These are phyloP conservation scores for Pilaira anomala DNA, from an alignment of 192 early-diverging fungal genomes.

Conservation along the genomic window DNA sequence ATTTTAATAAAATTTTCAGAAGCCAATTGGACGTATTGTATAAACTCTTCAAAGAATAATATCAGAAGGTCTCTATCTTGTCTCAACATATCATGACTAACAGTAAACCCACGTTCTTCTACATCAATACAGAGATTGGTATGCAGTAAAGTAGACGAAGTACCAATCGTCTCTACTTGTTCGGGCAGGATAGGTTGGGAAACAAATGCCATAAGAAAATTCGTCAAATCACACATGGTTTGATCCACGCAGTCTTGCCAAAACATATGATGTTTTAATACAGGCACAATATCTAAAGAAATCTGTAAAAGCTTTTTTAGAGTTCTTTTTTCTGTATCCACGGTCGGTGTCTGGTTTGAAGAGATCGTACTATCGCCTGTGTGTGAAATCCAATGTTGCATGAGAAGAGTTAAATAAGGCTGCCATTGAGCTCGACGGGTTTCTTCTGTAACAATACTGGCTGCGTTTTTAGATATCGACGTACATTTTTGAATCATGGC, in stretches of 20 bases:
- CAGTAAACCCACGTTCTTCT: conserved; percentile 2
- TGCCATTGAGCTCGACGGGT: no score
- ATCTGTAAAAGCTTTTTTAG: background rate
- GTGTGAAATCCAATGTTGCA: background rate
- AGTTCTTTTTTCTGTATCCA: background rate
- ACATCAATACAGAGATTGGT: conserved; percentile 2
- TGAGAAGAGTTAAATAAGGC: background rate
- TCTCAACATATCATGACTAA: background rate
- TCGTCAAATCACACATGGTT: background rate
- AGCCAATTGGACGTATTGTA: conserved; percentile 1
- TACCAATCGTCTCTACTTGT: background rate
- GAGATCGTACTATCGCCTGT: no score
- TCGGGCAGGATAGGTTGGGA: background rate
- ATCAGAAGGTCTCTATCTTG: background rate
- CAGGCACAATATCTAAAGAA: background rate
- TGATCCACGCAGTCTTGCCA: background rate
- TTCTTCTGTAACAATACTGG: no score
- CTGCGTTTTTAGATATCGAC: no score
- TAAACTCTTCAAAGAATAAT: conserved; percentile 1
- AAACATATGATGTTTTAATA: background rate
- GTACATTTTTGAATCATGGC: background rate
- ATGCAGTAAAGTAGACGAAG: background rate
- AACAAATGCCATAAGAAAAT: conserved; percentile 4
- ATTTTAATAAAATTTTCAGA: background rate
- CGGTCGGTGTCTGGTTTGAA: background rate